Base-by-base conservation (phyloP, 169 alveolate species). In the Plasmodium ovale region DNA sequence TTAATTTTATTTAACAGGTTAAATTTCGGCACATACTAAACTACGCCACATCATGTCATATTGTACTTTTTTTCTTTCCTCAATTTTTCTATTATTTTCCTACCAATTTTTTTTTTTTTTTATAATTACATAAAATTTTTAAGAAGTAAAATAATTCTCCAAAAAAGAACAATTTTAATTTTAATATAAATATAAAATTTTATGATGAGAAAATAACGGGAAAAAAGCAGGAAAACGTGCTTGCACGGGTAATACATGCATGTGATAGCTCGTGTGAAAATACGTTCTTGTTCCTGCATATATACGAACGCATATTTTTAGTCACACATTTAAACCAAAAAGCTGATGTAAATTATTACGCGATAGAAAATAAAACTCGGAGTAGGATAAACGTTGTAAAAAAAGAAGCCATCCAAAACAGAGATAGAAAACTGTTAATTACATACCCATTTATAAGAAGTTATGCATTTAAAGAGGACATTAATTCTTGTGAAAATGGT, bases 401-500 rank as follows among this genome's bases (percentile, higher is more conserved):
- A 62, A 74, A 74, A 74, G 74, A 59, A 42, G 42, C 3, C n/a
- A 67, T 25, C 19, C 54, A 74, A 25, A 59, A 74, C 37, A 74
- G 60, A 59, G 64, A 74, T 42, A 74, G 73, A 19, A 27, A 58
- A 35, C 60, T 74, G 44, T 74, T 74, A 53, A 74, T 74, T 0
- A 74, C 60, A 59, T 74, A 74, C 44, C 60, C 88, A 3, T 74
- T 74, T 65, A 74, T 74, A 37, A 74, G 88, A 42, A 74, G 62
- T 47, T 74, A 74, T 60, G 73, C 60, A 62, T 62, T 74, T 39
- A 74, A 60, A 47, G 88, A 74, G 60, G 88, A 74, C n/a, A 37
- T 37, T 42, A 74, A 44, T 60, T 74, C 58, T 60, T 72, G 60
- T 31, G 88, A 74, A 60, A 62, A 74, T 74, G 72, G 60, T n/a